Base-by-base conservation (phyloP, 441 rosid genomes). In the Viola pubescens region DNA sequence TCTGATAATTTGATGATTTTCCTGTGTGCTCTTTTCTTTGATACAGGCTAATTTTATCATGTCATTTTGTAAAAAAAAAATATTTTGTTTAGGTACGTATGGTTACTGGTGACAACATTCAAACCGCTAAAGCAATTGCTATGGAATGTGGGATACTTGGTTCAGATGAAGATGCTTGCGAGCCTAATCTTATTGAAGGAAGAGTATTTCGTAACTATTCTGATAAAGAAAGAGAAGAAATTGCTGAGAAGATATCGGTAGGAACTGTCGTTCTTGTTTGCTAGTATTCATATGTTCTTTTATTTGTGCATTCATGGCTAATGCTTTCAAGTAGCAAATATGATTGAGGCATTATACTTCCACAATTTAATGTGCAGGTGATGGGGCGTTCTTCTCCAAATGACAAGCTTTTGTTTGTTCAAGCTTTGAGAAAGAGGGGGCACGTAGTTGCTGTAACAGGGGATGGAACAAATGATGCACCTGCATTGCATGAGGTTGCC, bases 391-490 rank as follows among this genome's bases (percentile, higher is more conserved):
- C 99, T 54, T 86, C 97, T 48, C 99, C 99, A 2, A 86, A 71
- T 68, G 99, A 94, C 76, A 94, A 94, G 69, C 96, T 94, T 72
- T 78, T 94, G 59, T 84, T 94, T 19, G 99, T 94, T 67, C 94
- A 90, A 88, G 85, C 94, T 5, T 74, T 94, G 79, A 83, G 64
- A 71, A 85, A 67, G 77, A 80, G 59, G 68, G 95, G 96, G 42
- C 83, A 94, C 46, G 95, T 94, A 68, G 97, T 88, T 57, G 99
- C 92, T 64, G 99, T 94, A 40, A 94, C 97, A 55, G 97, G 95
- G 51, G 99, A 90, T 82, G 97, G 97, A 48, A 88, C 99, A 64
- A 94, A 90, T 81, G 99, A 94, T 73, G 97, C 97, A 70, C 96
- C 99, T 73, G 97, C 99, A 48, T 64, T 94, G 55, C 96, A 94